Evolutionary conservation across 2,329 filamentous ascomycete genomes (phyloP), one percentile per base, ranked within the genome.

Genomic region (Scopulariopsis brevicaulis): DNA sequence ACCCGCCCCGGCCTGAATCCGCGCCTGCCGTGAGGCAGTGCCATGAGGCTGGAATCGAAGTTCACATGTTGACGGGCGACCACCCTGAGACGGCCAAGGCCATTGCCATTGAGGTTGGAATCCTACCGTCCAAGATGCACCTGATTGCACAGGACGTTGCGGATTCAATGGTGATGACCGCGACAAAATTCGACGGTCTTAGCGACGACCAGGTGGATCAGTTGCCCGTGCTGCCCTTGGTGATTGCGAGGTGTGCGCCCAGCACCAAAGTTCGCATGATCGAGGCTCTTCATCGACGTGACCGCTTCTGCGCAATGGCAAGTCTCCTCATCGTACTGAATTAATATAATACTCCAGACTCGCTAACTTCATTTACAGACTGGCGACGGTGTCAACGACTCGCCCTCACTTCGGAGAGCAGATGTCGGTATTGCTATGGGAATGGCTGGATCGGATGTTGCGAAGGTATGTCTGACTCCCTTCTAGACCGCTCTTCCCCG

Each of bases 231-330:
- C 69, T 88, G 1, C 85, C 85, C 1, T 72, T 87, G 2, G 85
- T 88, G 1, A 82, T 88, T 46, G 85, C 85, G 34, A 78, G 85
- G n/a, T 89, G 85, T 64, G 82, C 84, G 1, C 86, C 86, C 0
- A 78, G 80, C 32, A 89, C 86, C 2, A 89, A 89, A 65, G 84
- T 87, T 14, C 79, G 84, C 50, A 89, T 89, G 85, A 87, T 89
- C 58, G 83, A 86, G 59, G 85, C 85, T n/a, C 75, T 89, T 20
- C 85, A 88, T 64, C 77, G 85, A 20, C 79, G 84, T 50, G 75
- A 76, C 34, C 72, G 73, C 18, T 87, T 83, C 65, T 82, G 79
- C 40, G 84, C 83, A 53, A 87, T 87, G 84, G n/a, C n/a, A n/a
- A n/a, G n/a, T n/a, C n/a, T n/a, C n/a, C n/a, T n/a, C n/a, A n/a